Percentiles rank a stretch among this genome's conserved stretches.
These are phyloP conservation scores for Aechmea fasciata DNA, from an alignment of 176 grass and related monocot species.

Conservation along the genomic window DNA sequence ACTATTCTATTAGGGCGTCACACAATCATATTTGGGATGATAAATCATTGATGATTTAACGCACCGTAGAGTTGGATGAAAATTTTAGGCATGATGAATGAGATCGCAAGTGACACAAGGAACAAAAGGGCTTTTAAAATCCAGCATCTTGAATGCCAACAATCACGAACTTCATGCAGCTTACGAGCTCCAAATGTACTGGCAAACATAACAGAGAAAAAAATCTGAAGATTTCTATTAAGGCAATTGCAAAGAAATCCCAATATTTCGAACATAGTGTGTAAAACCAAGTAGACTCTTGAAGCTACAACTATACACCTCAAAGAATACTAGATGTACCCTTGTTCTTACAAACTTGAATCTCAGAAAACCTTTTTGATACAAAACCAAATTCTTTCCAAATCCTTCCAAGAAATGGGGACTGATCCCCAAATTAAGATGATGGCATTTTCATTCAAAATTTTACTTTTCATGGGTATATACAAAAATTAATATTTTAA, in stretches of 20 bases:
- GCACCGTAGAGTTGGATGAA: slow-evolving; percentile 79
- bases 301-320: too few relatives aligned
- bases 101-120: slow-evolving; percentile 35
- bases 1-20: background rate
- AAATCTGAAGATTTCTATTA: slow-evolving; percentile 47
- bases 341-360: background rate
- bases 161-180: slow-evolving; percentile 59
- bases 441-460: background rate
- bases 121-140: slow-evolving; percentile 52
- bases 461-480: background rate
- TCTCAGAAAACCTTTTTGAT: background rate
- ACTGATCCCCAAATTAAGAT: too few relatives aligned
- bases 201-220: slow-evolving; percentile 79
- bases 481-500: background rate
- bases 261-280: background rate
- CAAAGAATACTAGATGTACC: background rate
- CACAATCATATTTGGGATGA: background rate
- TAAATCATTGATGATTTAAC: background rate
- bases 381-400: background rate
- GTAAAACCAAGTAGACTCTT: background rate
- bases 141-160: slow-evolving; percentile 88
- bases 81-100: slow-evolving; percentile 61
- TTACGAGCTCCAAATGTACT: slow-evolving; percentile 58
- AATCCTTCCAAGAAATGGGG: background rate
- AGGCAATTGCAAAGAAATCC: slow-evolving; percentile 16